Percentiles rank a stretch among this genome's conserved stretches.
These are phyloP conservation scores for Coemansia sp. DNA, from an alignment of 192 early-diverging fungal genomes.

Conservation along the genomic window DNA sequence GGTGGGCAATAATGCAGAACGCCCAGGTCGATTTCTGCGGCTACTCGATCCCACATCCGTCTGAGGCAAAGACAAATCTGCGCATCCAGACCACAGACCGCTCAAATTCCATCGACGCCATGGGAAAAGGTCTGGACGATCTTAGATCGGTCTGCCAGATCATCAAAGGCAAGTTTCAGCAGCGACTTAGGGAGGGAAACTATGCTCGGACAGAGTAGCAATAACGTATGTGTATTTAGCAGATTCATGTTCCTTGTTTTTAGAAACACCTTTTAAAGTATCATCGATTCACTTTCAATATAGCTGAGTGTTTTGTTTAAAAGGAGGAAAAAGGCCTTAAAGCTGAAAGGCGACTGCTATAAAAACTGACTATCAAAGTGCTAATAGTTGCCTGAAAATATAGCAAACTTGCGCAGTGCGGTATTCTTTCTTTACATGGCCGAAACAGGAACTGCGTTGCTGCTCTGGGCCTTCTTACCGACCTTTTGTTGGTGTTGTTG, in stretches of 20 bases:
- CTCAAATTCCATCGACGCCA: conserved; percentile 80
- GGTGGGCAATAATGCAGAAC: conserved; percentile 95
- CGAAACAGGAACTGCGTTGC: conserved; percentile 24
- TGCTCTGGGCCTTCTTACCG: conserved; percentile 28
- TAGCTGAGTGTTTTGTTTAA: not conserved
- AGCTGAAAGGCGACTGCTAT: not conserved
- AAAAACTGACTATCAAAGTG: not conserved
- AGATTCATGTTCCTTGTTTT: too few species aligned
- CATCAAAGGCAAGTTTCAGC: conserved; percentile 62
- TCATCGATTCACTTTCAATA: not conserved
- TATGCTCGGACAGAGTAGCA: conserved; percentile 46
- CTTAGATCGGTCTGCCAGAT: conserved; percentile 70
- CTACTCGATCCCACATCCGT: conserved; percentile 97
- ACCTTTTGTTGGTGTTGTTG: conserved; percentile 28
- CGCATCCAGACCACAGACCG: conserved; percentile 85
- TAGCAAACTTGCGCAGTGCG: not conserved
- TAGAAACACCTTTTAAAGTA: not conserved
- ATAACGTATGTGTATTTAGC: not conserved
- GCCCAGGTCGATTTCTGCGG: conserved; percentile 89
- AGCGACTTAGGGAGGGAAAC: conserved; percentile 60
- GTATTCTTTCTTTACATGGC: conserved; percentile 18
- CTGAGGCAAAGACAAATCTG: conserved; percentile 86
- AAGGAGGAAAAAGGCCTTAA: not conserved
- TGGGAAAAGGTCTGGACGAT: conserved; percentile 87
- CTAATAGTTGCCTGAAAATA: not conserved